Conservation (phyloP, 176 grass and related monocot genomes). For the Oryza rufipogon region DNA sequence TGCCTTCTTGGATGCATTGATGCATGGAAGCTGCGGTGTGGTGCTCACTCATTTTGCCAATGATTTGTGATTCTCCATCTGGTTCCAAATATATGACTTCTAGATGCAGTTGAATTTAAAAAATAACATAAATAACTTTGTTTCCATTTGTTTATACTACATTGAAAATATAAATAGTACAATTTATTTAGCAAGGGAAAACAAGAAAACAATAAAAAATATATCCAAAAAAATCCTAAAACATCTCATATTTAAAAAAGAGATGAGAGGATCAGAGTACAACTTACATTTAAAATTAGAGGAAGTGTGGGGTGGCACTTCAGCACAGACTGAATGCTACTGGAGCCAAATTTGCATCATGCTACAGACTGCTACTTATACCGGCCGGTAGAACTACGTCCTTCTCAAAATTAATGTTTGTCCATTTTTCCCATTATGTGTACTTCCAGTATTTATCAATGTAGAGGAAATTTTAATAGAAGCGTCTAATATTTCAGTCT, state of each 20-base stretch:
- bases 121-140: not conserved
- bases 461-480: not conserved
- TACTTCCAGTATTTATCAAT: not conserved
- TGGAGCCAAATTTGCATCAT: not conserved
- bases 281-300: too few species aligned
- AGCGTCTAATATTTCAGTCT: not conserved
- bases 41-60: not conserved
- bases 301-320: too few species aligned
- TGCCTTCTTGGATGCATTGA: slow-evolving; percentile 9
- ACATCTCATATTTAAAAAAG: too few species aligned
- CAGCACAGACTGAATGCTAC: not conserved
- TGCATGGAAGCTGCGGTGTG: not conserved
- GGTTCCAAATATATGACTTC: not conserved
- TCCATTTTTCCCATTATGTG: not conserved
- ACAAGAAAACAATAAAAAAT: too few species aligned
- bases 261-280: too few species aligned
- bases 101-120: not conserved
- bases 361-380: not conserved
- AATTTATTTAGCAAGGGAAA: too few species aligned
- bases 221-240: too few species aligned
- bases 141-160: not conserved
- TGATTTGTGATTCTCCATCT: not conserved
- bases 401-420: not conserved
- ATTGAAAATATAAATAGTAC: too few species aligned
- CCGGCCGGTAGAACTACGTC: not conserved